Evolutionary conservation across 371 early-diverging fungal genomes (phyloP), one percentile per base, ranked within the genome.

Genomic region (Saksenaea vasiformis): DNA sequence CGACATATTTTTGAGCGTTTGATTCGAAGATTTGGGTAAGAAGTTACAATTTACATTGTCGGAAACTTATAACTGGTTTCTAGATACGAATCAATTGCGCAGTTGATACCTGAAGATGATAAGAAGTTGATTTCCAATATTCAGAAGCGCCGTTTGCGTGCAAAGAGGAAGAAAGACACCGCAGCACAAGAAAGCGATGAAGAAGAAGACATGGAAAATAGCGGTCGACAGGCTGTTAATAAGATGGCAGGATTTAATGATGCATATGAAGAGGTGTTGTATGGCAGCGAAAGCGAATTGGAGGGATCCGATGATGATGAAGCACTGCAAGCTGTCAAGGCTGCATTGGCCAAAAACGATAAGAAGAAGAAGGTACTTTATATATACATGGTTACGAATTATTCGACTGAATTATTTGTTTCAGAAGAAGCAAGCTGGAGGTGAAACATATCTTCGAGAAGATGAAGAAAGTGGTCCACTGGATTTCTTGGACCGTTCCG

Each of bases 1-100:
- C 88, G 95, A 22, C 97, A 98, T 65, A 88, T 97, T 44, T 84
- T 98, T 56, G 98, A 98, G 70, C 89, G 98, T 28, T 77, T 98
- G 31, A 90, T 93, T 31, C 90, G 97, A 43, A 83, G 90, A 13
- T 94, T 96, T 75, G 87, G 87, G 57, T 65, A 58, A 58, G 55
- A 17, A 19, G 31, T 35, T 57, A 57, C 34, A 34, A 17, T 7
- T 7, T 31, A 31, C 2, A 37, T 41, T 31, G 43, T n/a, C 41
- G 51, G 58, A 38, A 53, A 34, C 64, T 54, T 57, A 38, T 53
- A 31, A 15, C 34, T 39, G 35, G 4, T 3, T 9, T 54, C 3
- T 60, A 61, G 76, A 3, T 86, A 89, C 54, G 96, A 96, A 5
- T 77, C 80, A 5, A 79, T 98, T 14, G 90, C 87, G 57, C 80